phyloP scores from a whole-genome alignment of 148 eudicot genomes.

The Cornus suecica region DNA sequence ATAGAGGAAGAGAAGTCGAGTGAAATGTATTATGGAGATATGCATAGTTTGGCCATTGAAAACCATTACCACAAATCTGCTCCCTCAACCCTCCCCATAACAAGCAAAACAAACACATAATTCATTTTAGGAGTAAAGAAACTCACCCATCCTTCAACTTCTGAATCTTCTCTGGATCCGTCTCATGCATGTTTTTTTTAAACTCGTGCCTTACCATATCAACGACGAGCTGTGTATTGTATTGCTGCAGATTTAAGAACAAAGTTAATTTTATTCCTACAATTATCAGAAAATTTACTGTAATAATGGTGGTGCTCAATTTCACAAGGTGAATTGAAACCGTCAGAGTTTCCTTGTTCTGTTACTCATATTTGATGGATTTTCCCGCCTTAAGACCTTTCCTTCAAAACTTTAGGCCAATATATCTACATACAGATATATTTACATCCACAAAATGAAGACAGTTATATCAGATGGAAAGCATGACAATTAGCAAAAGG shows the following conservation, averaged over 20 bases:
- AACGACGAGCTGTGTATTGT: conserved; percentile 60
- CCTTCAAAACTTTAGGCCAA: not conserved
- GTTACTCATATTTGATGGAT: too few relatives aligned
- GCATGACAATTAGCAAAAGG: not conserved
- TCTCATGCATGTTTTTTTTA: conserved; percentile 63
- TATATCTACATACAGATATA: not conserved
- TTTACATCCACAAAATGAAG: not conserved
- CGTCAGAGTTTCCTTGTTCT: not conserved
- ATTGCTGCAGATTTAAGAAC: conserved; percentile 43
- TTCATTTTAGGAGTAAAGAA: conserved; percentile 6
- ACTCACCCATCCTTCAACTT: conserved; percentile 78
- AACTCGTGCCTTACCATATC: conserved; percentile 74
- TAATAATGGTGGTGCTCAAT: not conserved
- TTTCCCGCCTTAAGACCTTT: too few relatives aligned
- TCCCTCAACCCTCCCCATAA: too few relatives aligned
- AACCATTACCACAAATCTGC: not conserved
- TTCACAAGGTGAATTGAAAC: not conserved
- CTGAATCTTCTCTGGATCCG: conserved; percentile 77
- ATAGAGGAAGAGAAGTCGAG: too few relatives aligned
- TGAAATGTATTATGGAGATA: not conserved
- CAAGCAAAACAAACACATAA: not conserved
- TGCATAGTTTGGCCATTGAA: too few relatives aligned
- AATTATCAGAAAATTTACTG: not conserved
- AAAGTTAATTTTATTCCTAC: conserved; percentile 1
- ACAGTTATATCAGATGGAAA: not conserved